Conservation (phyloP, 345 rosid genomes). For the Gossypium thurberi region DNA sequence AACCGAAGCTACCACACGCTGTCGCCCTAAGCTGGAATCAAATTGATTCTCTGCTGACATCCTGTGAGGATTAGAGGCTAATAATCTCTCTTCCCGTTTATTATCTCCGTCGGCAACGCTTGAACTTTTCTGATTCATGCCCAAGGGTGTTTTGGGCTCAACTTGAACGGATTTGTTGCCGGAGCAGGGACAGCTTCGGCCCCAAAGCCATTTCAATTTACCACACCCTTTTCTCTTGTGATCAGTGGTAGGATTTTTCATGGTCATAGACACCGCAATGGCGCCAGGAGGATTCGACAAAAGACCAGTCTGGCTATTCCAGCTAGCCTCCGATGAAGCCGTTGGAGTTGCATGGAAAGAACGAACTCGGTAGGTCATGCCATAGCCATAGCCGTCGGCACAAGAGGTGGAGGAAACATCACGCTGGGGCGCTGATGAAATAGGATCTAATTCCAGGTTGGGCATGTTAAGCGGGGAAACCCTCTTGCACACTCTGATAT, state of each 20-base stretch:
- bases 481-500: constrained; percentile 23
- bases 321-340: constrained; percentile 81
- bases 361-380: constrained; percentile 31
- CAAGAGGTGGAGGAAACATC: constrained; percentile 46
- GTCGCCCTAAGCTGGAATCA: constrained; percentile 15
- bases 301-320: constrained; percentile 88
- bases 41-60: constrained; percentile 25
- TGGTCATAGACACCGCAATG: constrained; percentile 17
- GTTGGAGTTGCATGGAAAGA: constrained; percentile 55
- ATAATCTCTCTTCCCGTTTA: not conserved
- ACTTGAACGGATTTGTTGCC: constrained; percentile 71
- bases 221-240: constrained; percentile 19
- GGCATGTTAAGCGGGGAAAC: constrained; percentile 26
- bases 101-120: not conserved
- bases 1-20: constrained; percentile 7
- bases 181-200: constrained; percentile 62
- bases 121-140: not conserved
- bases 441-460: constrained; percentile 11
- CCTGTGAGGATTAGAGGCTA: constrained; percentile 4
- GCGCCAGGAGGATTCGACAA: constrained; percentile 59
- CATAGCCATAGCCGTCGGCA: constrained; percentile 29
- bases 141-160: constrained; percentile 32
- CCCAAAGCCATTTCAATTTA: constrained; percentile 33
- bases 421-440: constrained; percentile 14
- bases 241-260: not conserved